These are phyloP conservation scores for Lactarius sp. DNA, from an alignment of 768 basidiomycete species.

Conservation along the genomic window DNA sequence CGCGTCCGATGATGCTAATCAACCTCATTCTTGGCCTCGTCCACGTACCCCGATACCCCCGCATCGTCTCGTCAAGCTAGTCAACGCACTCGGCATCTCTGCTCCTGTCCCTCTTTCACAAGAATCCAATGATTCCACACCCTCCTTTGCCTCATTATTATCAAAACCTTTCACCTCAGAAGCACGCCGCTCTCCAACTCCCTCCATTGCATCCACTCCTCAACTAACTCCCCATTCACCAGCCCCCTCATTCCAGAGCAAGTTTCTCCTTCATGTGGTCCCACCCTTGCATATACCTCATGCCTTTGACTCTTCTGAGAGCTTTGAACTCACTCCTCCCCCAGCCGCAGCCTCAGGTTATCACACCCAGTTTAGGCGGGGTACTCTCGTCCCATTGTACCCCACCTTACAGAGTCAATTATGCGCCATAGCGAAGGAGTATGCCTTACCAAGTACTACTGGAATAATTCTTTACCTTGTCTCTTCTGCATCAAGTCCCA, in stretches of 20 bases:
- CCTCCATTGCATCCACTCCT: slow-evolving; percentile 38
- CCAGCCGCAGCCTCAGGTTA: slow-evolving; percentile 65
- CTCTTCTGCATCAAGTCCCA: slow-evolving; percentile 31
- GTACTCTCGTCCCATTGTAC: slow-evolving; percentile 82
- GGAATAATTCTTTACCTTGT: slow-evolving; percentile 84
- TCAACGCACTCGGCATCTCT: slow-evolving; percentile 79
- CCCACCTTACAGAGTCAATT: slow-evolving; percentile 80
- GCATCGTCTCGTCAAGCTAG: slow-evolving; percentile 72
- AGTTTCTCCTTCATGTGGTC: slow-evolving; percentile 76
- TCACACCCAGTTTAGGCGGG: slow-evolving; percentile 73
- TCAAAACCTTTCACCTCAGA: slow-evolving; percentile 23
- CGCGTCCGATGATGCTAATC: slow-evolving; percentile 8
- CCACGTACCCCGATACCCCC: slow-evolving; percentile 72
- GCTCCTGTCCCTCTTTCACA: slow-evolving; percentile 59
- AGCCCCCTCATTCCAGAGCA: slow-evolving; percentile 46
- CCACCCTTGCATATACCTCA: slow-evolving; percentile 72
- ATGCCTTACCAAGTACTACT: slow-evolving; percentile 79
- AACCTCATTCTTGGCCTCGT: slow-evolving; percentile 47
- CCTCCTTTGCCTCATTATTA: neutral
- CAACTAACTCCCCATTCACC: slow-evolving; percentile 35
- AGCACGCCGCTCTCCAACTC: slow-evolving; percentile 33
- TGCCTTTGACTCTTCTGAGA: slow-evolving; percentile 42
- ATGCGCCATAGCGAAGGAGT: slow-evolving; percentile 86
- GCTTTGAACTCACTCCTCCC: slow-evolving; percentile 47
- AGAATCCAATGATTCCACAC: slow-evolving; percentile 1